These are phyloP conservation scores for Phlebiopsis flavidoalba DNA, from an alignment of 768 basidiomycete genomes.

Conservation along the genomic window DNA sequence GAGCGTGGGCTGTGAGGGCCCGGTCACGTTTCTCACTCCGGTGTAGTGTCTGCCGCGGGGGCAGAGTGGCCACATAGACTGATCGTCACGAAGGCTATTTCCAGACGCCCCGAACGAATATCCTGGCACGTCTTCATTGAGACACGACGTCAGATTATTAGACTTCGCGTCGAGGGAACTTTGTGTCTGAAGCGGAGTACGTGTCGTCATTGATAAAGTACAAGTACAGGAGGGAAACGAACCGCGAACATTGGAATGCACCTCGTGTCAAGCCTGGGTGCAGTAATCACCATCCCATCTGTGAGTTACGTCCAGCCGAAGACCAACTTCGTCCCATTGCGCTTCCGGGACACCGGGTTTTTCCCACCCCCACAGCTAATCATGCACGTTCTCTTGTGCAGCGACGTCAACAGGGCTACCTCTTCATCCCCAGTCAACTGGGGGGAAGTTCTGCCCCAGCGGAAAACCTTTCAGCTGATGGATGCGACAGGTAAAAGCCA, in stretches of 20 bases:
- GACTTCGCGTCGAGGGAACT: background rate
- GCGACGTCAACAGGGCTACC: constrained; percentile 25
- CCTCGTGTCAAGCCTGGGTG: background rate
- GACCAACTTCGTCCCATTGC: constrained; percentile 1
- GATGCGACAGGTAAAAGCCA: background rate
- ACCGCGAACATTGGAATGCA: background rate
- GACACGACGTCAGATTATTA: background rate
- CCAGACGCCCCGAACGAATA: background rate
- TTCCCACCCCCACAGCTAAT: background rate
- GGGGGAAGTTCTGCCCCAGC: constrained; percentile 24
- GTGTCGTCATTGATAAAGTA: background rate
- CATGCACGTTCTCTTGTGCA: constrained; percentile 26
- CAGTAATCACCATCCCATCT: constrained; percentile 2
- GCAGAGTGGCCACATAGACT: background rate
- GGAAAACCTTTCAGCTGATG: background rate
- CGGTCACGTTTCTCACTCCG: no score
- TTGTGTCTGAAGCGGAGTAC: background rate
- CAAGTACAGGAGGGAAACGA: background rate
- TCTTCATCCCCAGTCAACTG: constrained; percentile 28
- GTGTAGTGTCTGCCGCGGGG: background rate
- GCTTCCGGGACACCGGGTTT: background rate
- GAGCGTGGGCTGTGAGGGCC: background rate
- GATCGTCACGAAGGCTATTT: background rate
- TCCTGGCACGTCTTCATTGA: background rate
- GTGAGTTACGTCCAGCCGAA: constrained; percentile 5